Evolutionary conservation across 1,284 basidiomycete genomes (phyloP).

Genomic region (Caloboletus inedulis): DNA sequence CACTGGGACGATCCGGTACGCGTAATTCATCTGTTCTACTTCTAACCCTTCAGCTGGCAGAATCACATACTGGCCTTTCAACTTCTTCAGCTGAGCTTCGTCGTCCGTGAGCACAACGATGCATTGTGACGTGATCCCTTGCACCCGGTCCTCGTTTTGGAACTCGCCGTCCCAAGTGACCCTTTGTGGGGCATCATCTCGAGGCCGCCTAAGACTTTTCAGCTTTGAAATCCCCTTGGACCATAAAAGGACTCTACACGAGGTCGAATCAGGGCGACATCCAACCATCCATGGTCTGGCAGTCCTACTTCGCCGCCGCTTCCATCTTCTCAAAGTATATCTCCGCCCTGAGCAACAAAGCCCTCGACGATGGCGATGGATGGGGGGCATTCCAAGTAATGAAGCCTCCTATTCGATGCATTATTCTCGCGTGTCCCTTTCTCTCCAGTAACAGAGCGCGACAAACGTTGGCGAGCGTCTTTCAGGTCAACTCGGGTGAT

Average conservation of each 20-base stretch:
- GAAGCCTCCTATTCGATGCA: conserved; percentile 44
- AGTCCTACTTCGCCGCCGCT: conserved; percentile 46
- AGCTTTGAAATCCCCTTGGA: conserved; percentile 43
- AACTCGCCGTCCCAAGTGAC: conserved; percentile 49
- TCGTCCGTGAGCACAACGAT: conserved; percentile 47
- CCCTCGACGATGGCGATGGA: conserved; percentile 46
- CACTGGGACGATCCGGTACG: conserved; percentile 38
- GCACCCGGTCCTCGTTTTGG: conserved; percentile 39
- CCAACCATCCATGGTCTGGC: neutral
- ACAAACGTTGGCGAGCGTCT: conserved; percentile 43
- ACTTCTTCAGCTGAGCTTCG: conserved; percentile 38
- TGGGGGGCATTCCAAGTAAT: conserved; percentile 42
- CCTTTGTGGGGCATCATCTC: conserved; percentile 35
- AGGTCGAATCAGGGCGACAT: conserved; percentile 18
- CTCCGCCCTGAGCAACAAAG: conserved; percentile 50
- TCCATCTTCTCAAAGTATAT: conserved; percentile 49
- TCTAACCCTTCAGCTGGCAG: conserved; percentile 36
- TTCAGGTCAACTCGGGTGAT: conserved; percentile 37
- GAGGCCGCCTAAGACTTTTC: conserved; percentile 36
- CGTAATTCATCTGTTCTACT: conserved; percentile 32
- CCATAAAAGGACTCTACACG: conserved; percentile 44
- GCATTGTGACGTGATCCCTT: conserved; percentile 46
- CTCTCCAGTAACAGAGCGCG: conserved; percentile 46
- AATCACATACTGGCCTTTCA: conserved; percentile 50
- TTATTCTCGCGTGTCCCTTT: conserved; percentile 46